A percentile compares a stretch with the other conserved stretches of the same genome.
phyloP scores from a whole-genome alignment of 2,329 filamentous ascomycete species.

The Venturia oleaginea region DNA sequence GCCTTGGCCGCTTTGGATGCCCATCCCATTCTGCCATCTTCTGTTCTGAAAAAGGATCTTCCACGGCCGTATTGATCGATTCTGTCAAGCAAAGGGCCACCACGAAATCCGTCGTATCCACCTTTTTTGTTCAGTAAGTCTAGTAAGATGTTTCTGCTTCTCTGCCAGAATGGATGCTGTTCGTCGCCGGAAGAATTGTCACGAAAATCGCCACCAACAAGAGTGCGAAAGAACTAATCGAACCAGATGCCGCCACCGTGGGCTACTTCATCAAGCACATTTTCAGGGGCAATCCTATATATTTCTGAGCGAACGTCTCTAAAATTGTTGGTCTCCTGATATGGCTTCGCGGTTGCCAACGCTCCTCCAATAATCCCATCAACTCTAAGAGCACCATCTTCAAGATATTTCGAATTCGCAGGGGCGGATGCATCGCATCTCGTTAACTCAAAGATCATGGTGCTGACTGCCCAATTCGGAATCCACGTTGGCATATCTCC shows the following conservation, averaged over 20 bases:
- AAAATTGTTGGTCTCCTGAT: neutral
- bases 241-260: neutral
- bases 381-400: neutral
- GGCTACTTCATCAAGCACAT: neutral
- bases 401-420: neutral
- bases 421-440: neutral
- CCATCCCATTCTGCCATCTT: neutral
- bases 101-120: neutral
- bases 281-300: neutral
- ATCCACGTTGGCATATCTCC: neutral
- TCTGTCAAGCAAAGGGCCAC: neutral
- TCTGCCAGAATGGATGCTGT: neutral
- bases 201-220: neutral
- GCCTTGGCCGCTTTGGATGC: neutral
- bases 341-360: neutral
- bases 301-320: neutral
- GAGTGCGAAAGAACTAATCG: neutral
- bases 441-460: neutral
- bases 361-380: neutral
- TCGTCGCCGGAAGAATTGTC: neutral
- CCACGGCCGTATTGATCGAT: neutral
- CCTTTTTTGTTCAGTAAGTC: neutral
- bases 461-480: neutral
- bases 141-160: neutral
- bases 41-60: conserved; percentile 2